These are phyloP conservation scores for Lactarius sp. DNA, from an alignment of 768 basidiomycete genomes.

Conservation along the genomic window DNA sequence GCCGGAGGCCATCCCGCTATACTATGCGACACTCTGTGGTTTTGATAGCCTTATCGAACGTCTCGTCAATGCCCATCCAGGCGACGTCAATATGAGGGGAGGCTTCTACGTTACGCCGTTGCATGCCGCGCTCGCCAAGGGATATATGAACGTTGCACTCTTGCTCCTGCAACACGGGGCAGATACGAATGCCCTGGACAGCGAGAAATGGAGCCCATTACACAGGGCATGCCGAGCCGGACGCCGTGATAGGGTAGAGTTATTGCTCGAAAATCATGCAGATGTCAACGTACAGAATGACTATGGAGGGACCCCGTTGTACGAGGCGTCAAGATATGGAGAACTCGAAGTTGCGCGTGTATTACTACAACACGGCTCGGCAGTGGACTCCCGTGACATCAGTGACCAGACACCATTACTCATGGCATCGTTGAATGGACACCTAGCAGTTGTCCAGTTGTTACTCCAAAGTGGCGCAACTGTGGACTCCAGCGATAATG, in stretches of 20 bases:
- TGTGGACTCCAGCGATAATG: neutral
- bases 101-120: neutral
- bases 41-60: neutral
- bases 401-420: neutral
- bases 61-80: neutral
- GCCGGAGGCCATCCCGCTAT: neutral
- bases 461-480: neutral
- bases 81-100: neutral
- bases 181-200: neutral
- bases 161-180: neutral
- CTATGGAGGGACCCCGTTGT: neutral
- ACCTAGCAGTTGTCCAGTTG: neutral
- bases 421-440: neutral
- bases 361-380: neutral
- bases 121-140: neutral
- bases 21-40: neutral
- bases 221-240: neutral
- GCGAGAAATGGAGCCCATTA: neutral
- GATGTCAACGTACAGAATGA: neutral
- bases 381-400: neutral
- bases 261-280: neutral
- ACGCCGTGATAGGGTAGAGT: neutral
- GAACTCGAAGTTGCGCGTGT: neutral
- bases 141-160: neutral
- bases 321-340: rapidly evolving